Percentiles rank a stretch among this genome's conserved stretches.
Evolutionary conservation across 225 moss, liverwort and hornwort genomes (phyloP).

Genomic region (Sphagnum contortum): DNA sequence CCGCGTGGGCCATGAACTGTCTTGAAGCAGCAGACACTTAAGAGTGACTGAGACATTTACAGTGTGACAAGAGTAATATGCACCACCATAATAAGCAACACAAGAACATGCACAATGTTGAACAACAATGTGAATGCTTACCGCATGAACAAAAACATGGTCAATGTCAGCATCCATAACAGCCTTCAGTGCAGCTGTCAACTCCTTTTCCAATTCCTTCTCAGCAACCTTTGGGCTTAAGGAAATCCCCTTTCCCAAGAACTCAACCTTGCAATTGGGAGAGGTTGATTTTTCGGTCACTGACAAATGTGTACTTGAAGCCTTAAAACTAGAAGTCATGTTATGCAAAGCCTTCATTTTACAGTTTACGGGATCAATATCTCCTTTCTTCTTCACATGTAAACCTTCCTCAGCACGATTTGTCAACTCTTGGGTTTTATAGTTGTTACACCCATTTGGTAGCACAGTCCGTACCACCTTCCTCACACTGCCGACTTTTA

Average conservation of each 20-base stretch:
- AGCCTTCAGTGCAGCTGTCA: constrained; percentile 45
- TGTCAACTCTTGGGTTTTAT: constrained; percentile 27
- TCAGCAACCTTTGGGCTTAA: constrained; percentile 44
- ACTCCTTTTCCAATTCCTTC: constrained; percentile 68
- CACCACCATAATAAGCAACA: too few relatives aligned
- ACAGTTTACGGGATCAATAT: constrained; percentile 24
- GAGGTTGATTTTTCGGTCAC: constrained; percentile 33
- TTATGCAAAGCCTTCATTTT: constrained; percentile 25
- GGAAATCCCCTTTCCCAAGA: constrained; percentile 29
- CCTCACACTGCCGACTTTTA: constrained; percentile 30
- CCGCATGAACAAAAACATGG: constrained; percentile 55
- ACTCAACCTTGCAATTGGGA: constrained; percentile 40
- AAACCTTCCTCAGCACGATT: constrained; percentile 29
- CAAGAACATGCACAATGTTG: too few relatives aligned
- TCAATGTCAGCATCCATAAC: constrained; percentile 81
- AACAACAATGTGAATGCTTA: constrained; percentile 4
- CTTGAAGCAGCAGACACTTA: too few relatives aligned
- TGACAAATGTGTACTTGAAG: constrained; percentile 27
- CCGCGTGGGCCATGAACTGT: too few relatives aligned
- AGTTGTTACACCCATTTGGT: constrained; percentile 17
- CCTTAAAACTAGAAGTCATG: constrained; percentile 21
- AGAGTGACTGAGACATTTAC: too few relatives aligned
- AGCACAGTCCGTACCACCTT: constrained; percentile 31
- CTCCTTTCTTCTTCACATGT: constrained; percentile 22
- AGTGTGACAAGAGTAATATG: too few relatives aligned